phyloP scores from a whole-genome alignment of 768 basidiomycete genomes.

The Tulasnella sp. region DNA sequence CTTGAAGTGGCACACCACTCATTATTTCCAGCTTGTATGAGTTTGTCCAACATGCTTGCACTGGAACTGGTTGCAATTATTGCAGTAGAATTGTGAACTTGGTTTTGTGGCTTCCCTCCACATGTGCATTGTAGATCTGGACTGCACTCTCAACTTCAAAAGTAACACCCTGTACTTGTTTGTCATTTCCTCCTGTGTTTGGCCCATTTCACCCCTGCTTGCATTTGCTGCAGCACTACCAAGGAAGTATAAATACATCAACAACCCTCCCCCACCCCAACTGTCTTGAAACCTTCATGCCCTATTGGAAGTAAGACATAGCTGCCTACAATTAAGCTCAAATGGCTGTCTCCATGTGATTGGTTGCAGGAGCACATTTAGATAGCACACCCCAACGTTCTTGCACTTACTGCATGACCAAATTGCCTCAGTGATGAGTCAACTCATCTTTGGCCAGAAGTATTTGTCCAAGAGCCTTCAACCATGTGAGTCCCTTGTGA shows the following conservation, averaged over 20 bases:
- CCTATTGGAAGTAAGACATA: constrained; percentile 28
- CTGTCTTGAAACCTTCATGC: constrained; percentile 24
- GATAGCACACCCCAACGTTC: constrained; percentile 24
- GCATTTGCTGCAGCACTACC: constrained; percentile 24
- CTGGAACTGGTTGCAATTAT: constrained; percentile 24
- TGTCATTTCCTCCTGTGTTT: constrained; percentile 21
- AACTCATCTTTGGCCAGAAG: constrained; percentile 3
- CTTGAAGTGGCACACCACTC: background rate
- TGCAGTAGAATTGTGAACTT: constrained; percentile 23
- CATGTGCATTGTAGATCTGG: constrained; percentile 23
- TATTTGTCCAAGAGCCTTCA: background rate
- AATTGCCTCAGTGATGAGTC: constrained; percentile 15
- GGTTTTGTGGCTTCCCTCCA: constrained; percentile 23
- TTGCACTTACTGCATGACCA: constrained; percentile 23
- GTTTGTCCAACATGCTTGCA: background rate
- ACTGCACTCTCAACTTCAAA: constrained; percentile 24
- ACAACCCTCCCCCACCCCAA: constrained; percentile 25
- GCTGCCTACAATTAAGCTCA: constrained; percentile 29
- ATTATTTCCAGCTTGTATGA: background rate
- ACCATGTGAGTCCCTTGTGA: too few relatives aligned
- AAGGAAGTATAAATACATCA: constrained; percentile 27
- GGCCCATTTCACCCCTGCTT: constrained; percentile 22
- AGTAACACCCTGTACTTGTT: constrained; percentile 19
- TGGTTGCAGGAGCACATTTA: constrained; percentile 28
- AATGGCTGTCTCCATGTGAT: constrained; percentile 30